Conservation (phyloP, 495 filamentous ascomycete genomes). For the Geopyxis carbonaria region DNA sequence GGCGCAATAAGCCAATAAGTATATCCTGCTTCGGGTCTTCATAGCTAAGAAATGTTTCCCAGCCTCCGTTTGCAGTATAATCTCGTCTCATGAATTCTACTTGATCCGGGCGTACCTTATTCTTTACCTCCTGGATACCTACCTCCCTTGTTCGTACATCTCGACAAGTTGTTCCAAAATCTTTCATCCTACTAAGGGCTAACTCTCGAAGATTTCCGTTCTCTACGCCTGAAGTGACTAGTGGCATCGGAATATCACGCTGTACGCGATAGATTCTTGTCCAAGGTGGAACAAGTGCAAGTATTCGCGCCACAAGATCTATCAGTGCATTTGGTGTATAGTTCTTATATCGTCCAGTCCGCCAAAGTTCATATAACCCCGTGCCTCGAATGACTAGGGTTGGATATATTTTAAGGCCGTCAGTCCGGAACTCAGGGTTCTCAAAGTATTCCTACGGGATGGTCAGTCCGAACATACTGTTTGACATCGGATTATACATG, state of each 20-base stretch:
- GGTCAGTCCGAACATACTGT: no score
- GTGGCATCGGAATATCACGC: slow-evolving; percentile 95
- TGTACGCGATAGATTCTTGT: slow-evolving; percentile 97
- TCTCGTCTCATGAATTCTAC: slow-evolving; percentile 93
- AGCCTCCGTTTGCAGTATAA: slow-evolving; percentile 86
- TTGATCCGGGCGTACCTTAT: slow-evolving; percentile 92
- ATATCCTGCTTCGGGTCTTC: slow-evolving; percentile 99
- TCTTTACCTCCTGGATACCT: slow-evolving; percentile 94
- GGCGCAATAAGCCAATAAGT: slow-evolving; percentile 72
- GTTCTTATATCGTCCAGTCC: slow-evolving; percentile 92
- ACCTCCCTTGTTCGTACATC: slow-evolving; percentile 97
- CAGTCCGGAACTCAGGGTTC: slow-evolving; percentile 91
- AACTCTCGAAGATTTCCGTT: slow-evolving; percentile 93
- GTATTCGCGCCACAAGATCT: slow-evolving; percentile 84
- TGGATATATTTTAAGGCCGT: slow-evolving; percentile 94
- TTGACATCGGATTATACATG: no score
- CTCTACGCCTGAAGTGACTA: slow-evolving; percentile 91
- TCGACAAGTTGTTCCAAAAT: slow-evolving; percentile 91
- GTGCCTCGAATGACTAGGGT: slow-evolving; percentile 95
- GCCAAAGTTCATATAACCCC: slow-evolving; percentile 91
- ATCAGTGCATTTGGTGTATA: slow-evolving; percentile 94
- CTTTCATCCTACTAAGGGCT: slow-evolving; percentile 87
- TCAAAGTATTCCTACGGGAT: slow-evolving; percentile 64
- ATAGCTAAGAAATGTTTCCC: slow-evolving; percentile 96
- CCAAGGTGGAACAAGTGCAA: slow-evolving; percentile 91